Evolutionary conservation across 495 filamentous ascomycete genomes (phyloP), one percentile per base, ranked within the genome.

Genomic region (Platismatia glauca): DNA sequence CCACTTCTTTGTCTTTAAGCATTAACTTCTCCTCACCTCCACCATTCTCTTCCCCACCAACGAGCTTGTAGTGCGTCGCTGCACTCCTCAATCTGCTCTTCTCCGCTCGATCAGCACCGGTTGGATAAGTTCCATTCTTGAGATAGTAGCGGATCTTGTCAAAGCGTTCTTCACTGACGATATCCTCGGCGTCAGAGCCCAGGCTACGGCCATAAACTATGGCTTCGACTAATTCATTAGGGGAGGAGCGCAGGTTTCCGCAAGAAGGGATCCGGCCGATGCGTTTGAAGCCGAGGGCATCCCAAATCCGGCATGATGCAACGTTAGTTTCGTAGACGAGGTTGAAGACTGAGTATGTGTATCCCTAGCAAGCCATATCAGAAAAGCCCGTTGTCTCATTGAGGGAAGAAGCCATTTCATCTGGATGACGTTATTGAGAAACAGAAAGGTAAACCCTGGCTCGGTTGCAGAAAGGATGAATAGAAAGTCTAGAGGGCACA

Each of bases 141-240:
- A 98, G 85, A 77, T 98, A 98, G 75, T 89, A 97, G 61, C 89
- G 86, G 69, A 98, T 98, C 77, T 97, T 98, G 77, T 97, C 92
- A 78, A 97, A 97, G 64, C 94, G 89, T 74, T 97, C 93, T 80
- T 96, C 92, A 71, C 88, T 91, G 67, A 95, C 88, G 68, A 88
- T 90, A 71, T 96, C 90, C 68, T 95, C 91, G 63, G 85, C 86
- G 58, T 86, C 85, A 7, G 81, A 75, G 13, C 84, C 85, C 20
- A 98, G 82, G 68, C 95, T 91, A 31, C 95, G 84, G 4, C 95
- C 94, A 73, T 94, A 98, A 59, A 97, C 95, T 73, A 97, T 96
- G 57, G 94, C 95, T 74, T 98, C 95, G 50, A 97, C 85, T 52
- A 88, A 81, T 65, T 89, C 84, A 63, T 84, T 86, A 3, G 90